A percentile compares a stretch with the other conserved stretches of the same genome.
phyloP scores from a whole-genome alignment of 2,329 filamentous ascomycete species.

The Ophiostoma montium region DNA sequence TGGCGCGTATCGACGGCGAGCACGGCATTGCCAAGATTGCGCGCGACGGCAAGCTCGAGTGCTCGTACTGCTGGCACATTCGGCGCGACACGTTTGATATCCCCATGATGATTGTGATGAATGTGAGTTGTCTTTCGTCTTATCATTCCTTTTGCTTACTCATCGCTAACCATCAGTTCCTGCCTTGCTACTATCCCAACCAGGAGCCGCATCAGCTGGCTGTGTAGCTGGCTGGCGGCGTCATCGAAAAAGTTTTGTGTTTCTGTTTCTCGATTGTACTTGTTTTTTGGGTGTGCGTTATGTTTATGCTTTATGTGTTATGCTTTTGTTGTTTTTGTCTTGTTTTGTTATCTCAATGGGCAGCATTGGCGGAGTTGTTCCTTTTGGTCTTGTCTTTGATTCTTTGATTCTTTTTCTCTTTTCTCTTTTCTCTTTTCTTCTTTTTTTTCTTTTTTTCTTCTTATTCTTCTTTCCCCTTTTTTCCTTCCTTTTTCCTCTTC shows the following conservation, averaged over 20 bases:
- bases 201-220: conserved; percentile 42
- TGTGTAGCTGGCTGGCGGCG: conserved; percentile 23
- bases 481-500: background rate
- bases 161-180: conserved; percentile 28
- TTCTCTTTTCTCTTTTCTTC: background rate
- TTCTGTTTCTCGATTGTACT: background rate
- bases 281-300: background rate
- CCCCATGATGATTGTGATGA: conserved; percentile 96
- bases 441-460: background rate
- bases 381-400: background rate
- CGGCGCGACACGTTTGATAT: conserved; percentile 97
- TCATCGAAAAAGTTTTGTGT: background rate
- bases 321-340: background rate
- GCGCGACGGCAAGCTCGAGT: conserved; percentile 82
- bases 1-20: conserved; percentile 53
- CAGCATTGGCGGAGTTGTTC: conserved; percentile 12
- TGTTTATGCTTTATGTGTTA: background rate
- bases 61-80: conserved; percentile 93
- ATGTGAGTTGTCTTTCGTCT: conserved; percentile 51
- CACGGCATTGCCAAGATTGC: conserved; percentile 71
- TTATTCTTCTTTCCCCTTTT: background rate
- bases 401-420: background rate
- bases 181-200: conserved; percentile 45
- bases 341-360: background rate
- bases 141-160: background rate